Percentiles rank a stretch among this genome's conserved stretches.
Evolutionary conservation across 106 monocot genomes (phyloP).

Genomic region (Apostasia ramifera): DNA sequence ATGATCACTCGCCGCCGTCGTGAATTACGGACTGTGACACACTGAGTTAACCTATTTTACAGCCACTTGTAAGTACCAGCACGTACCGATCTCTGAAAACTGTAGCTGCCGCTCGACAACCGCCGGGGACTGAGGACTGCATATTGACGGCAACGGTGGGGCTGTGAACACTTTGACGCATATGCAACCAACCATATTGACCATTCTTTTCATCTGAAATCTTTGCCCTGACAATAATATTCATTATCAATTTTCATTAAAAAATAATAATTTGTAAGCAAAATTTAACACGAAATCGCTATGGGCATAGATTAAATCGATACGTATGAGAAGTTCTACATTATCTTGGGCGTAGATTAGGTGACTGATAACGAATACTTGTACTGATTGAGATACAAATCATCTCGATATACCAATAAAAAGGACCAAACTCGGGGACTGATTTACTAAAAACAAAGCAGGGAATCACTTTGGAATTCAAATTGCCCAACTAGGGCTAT

Average conservation of each 20-base stretch:
- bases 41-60: too few species aligned
- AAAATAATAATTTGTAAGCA: neutral
- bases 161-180: conserved; percentile 56
- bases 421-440: too few species aligned
- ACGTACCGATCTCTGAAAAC: conserved; percentile 24
- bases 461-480: too few species aligned
- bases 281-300: neutral
- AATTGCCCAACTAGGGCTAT: too few species aligned
- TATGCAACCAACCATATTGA: conserved; percentile 47
- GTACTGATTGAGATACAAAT: neutral
- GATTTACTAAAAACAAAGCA: too few species aligned
- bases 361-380: neutral
- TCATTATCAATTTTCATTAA: neutral
- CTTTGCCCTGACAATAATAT: conserved; percentile 19
- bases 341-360: neutral
- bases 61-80: too few species aligned
- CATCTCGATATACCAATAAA: too few species aligned
- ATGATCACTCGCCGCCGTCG: too few species aligned
- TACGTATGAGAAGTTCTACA: neutral
- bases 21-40: too few species aligned
- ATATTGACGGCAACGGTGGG: conserved; percentile 47
- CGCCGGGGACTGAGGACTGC: conserved; percentile 43
- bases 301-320: neutral
- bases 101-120: conserved; percentile 30
- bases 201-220: conserved; percentile 34